Evolutionary conservation across 1,284 basidiomycete species (phyloP), one percentile per base, ranked within the genome.

Genomic region (Moesziomyces sp.): DNA sequence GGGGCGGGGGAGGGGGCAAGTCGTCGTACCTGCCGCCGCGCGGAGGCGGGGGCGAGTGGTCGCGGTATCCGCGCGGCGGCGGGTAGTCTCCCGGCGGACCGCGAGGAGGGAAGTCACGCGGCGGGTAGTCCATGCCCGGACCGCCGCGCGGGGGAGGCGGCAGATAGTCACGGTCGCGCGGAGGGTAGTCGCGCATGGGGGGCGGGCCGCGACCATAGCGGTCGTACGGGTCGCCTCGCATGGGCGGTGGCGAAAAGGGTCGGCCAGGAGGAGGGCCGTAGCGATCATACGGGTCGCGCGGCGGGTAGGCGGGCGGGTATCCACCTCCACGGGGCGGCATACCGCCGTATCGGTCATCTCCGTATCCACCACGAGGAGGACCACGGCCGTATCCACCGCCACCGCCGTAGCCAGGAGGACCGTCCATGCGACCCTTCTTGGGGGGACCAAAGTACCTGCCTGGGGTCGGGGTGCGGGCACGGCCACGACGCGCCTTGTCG

Each of bases 401-500:
- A 14, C 77, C 53, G 77, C 82, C 82, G 59, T 63, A 66, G 52
- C 42, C 64, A 46, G 68, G 48, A 57, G 70, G 69, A 38, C 52
- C 56, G 52, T 77, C 89, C 89, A 84, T 62, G 91, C 65, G 60
- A 58, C 87, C 86, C 48, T 91, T 88, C 86, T 94, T 94, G 57
- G 93, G 92, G 43, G 93, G 93, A 0, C 94, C 93, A 76, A 92
- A 93, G 88, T 98, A 98, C 61, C 91, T 87, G 49, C 95, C 95
- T 16, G 95, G 95, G 13, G 95, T 98, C 4, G 95, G 95, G 7
- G 94, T 97, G 71, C 95, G 89, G 21, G 94, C 94, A 77, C 95
- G 91, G 62, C 91, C 94, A 82, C 95, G 92, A 70, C 93, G 92
- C 80, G 95, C 95, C 93, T 93, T 95, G 85, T 95, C 92, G 35